Conservation (phyloP, 345 rosid genomes). For the Cardamine occulta region DNA sequence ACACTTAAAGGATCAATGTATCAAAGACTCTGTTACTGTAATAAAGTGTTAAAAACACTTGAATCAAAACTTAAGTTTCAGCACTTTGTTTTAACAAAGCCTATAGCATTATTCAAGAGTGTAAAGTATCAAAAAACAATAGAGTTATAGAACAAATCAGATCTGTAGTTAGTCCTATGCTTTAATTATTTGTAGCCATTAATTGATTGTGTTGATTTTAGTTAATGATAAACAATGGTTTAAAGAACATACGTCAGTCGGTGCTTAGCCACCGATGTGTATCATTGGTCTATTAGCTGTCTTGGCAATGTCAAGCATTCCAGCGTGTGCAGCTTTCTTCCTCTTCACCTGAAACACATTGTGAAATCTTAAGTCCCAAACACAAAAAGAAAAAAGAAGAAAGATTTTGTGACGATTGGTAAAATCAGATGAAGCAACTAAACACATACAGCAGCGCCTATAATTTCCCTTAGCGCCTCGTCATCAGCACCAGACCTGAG, state of each 20-base stretch:
- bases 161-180: conserved; percentile 1
- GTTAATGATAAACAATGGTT: conserved; percentile 7
- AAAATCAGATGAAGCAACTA: conserved; percentile 14
- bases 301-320: too few species aligned
- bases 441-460: conserved; percentile 81
- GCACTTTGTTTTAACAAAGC: background rate
- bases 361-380: too few species aligned
- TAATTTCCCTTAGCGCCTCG: conserved; percentile 70
- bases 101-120: background rate
- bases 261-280: too few species aligned
- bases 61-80: conserved; percentile 4
- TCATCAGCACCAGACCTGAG: conserved; percentile 78
- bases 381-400: conserved; percentile 13
- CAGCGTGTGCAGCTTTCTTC: too few species aligned
- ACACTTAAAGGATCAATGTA: background rate
- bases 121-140: background rate
- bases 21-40: background rate
- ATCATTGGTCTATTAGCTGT: too few species aligned
- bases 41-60: background rate
- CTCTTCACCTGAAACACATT: too few species aligned
- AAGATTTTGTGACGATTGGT: background rate
- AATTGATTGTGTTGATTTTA: conserved; percentile 5
- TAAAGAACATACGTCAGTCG: conserved; percentile 10
- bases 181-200: background rate
- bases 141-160: conserved; percentile 10